A percentile compares a stretch with the other conserved stretches of the same genome.
These are phyloP conservation scores for Penicillium sp. DNA, from an alignment of 2,329 filamentous ascomycete species.

Conservation along the genomic window DNA sequence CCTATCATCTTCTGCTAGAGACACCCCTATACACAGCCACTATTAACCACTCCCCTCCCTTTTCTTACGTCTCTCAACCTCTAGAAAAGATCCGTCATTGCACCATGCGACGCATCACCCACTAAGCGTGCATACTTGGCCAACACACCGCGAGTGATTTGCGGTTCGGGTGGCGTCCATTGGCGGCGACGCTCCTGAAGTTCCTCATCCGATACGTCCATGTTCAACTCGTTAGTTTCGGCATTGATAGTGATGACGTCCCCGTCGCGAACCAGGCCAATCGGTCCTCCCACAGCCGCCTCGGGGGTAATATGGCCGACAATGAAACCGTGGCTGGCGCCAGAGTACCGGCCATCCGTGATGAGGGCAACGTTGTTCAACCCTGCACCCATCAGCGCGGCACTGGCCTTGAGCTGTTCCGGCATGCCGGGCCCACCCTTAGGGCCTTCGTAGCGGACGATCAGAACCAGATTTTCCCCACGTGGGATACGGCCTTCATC, in stretches of 20 bases:
- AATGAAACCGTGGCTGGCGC: constrained; percentile 89
- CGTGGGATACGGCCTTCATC: constrained; percentile 72
- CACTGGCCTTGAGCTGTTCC: constrained; percentile 86
- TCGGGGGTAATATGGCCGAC: constrained; percentile 93
- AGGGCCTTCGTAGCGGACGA: constrained; percentile 92
- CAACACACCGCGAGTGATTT: constrained; percentile 80
- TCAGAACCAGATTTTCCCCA: constrained; percentile 82
- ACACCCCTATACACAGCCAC: background rate
- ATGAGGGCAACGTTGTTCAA: constrained; percentile 87
- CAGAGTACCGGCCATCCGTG: constrained; percentile 88
- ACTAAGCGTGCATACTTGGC: constrained; percentile 91
- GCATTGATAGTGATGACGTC: constrained; percentile 89
- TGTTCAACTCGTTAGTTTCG: constrained; percentile 72
- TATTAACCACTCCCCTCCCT: background rate
- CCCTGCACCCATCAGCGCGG: constrained; percentile 90
- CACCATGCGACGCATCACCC: constrained; percentile 88
- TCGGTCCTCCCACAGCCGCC: constrained; percentile 85
- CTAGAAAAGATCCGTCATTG: constrained; percentile 76
- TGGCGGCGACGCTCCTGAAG: constrained; percentile 65
- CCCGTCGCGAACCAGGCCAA: constrained; percentile 79
- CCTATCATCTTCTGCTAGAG: background rate
- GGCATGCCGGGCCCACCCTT: constrained; percentile 96
- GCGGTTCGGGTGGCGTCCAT: constrained; percentile 74
- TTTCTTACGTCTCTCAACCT: background rate
- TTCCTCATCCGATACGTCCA: constrained; percentile 75